These are phyloP conservation scores for Citrullus amarus DNA, from an alignment of 306 rosid genomes.

Conservation along the genomic window DNA sequence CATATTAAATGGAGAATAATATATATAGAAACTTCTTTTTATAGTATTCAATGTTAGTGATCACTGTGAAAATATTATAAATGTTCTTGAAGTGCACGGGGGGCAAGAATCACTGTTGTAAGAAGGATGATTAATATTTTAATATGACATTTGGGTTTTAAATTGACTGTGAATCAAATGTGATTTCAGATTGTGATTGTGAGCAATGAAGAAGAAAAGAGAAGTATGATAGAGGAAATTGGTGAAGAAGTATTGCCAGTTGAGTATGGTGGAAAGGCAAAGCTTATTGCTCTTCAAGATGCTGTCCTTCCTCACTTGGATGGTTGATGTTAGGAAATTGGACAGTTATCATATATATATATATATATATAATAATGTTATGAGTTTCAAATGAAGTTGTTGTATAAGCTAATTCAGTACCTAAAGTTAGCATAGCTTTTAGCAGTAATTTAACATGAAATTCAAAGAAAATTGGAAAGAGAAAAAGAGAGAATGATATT, in stretches of 20 bases:
- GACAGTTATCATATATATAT: neutral
- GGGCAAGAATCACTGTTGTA: neutral
- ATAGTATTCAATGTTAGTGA: neutral
- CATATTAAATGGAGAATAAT: neutral
- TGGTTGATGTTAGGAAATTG: conserved; percentile 16
- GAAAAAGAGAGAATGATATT: neutral
- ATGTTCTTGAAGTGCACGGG: neutral
- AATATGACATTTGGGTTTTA: neutral
- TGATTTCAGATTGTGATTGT: conserved; percentile 59
- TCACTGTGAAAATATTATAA: neutral
- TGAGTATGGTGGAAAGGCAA: conserved; percentile 78
- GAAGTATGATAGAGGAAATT: conserved; percentile 33
- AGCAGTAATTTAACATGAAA: neutral
- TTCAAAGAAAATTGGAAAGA: neutral
- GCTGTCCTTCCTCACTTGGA: conserved; percentile 25
- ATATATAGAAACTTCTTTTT: neutral
- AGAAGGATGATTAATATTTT: neutral
- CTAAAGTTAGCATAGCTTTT: neutral
- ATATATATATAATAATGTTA: neutral
- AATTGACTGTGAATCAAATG: neutral
- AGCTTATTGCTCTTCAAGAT: conserved; percentile 50
- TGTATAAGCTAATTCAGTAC: neutral
- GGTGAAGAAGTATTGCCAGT: conserved; percentile 76
- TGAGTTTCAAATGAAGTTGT: neutral
- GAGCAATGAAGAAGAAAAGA: conserved; percentile 47